Conservation (phyloP, 768 basidiomycete genomes). For the Suillus tomentosus region DNA sequence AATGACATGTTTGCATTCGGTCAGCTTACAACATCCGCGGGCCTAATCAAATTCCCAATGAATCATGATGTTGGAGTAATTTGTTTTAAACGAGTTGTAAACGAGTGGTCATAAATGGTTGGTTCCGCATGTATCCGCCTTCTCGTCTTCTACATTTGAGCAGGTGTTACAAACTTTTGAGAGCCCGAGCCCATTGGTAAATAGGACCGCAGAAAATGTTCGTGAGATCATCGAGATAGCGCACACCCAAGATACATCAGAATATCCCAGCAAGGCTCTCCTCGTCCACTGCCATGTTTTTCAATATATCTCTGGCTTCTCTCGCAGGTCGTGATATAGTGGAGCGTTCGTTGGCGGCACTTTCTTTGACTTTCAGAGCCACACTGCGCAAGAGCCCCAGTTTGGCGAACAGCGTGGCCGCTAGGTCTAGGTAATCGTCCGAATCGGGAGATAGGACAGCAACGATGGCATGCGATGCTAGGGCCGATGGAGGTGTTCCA, state of each 20-base stretch:
- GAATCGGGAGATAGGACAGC: conserved; percentile 55
- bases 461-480: conserved; percentile 62
- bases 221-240: neutral
- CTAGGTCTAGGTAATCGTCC: conserved; percentile 22
- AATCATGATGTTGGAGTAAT: too few relatives aligned
- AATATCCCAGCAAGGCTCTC: conserved; percentile 32
- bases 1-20: neutral
- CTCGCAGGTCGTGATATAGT: conserved; percentile 77
- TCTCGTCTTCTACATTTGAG: neutral
- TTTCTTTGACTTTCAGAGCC: conserved; percentile 72
- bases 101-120: too few relatives aligned
- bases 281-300: conserved; percentile 28
- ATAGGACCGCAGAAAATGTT: neutral
- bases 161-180: neutral
- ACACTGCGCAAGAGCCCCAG: conserved; percentile 62
- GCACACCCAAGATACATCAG: conserved; percentile 10
- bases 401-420: conserved; percentile 58
- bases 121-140: neutral
- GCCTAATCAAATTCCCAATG: too few relatives aligned
- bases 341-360: conserved; percentile 67
- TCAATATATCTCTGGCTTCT: conserved; percentile 77
- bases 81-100: too few relatives aligned
- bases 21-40: too few relatives aligned
- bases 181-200: neutral
- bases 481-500: conserved; percentile 66